Conservation (phyloP, 2,329 filamentous ascomycete species). For the Drechslerella coelobrocha region DNA sequence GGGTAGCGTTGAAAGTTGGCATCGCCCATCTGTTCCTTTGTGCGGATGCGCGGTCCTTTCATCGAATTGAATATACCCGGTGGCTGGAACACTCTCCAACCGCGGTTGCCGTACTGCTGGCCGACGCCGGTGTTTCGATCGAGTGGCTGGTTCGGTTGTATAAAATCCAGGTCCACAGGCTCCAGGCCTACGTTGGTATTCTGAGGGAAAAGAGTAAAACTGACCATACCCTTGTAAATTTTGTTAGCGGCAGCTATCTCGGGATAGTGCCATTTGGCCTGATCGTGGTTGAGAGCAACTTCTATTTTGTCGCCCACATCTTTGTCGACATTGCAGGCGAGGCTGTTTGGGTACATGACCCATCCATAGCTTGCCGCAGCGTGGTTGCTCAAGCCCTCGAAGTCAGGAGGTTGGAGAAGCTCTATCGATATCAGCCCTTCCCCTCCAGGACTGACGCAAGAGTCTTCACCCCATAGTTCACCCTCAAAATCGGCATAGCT, state of each 20-base stretch:
- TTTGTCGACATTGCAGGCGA: conserved; percentile 16
- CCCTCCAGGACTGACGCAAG: conserved; percentile 15
- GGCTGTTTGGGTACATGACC: conserved; percentile 31
- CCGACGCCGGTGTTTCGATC: conserved; percentile 7
- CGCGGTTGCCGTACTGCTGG: conserved; percentile 1
- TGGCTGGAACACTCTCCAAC: conserved; percentile 1
- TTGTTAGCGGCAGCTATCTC: neutral
- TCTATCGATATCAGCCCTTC: too few species aligned
- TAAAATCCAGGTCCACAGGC: neutral
- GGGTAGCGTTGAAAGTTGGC: too few species aligned
- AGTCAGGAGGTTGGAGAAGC: conserved; percentile 1
- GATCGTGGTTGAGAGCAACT: conserved; percentile 13
- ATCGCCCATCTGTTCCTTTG: too few species aligned
- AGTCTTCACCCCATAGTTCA: conserved; percentile 12
- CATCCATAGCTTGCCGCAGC: conserved; percentile 18
- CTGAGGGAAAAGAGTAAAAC: conserved; percentile 32
- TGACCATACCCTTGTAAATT: conserved; percentile 11
- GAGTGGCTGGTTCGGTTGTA: neutral
- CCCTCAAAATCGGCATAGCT: conserved; percentile 1
- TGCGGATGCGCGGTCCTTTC: too few species aligned
- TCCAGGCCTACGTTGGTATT: too few species aligned
- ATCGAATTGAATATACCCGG: neutral
- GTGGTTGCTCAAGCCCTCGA: neutral
- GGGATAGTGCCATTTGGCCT: conserved; percentile 20
- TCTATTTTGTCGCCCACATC: neutral